A percentile compares a stretch with the other conserved stretches of the same genome.
Evolutionary conservation across 129 eudicot genomes (phyloP).

Genomic region (Helichrysum umbraculigerum): DNA sequence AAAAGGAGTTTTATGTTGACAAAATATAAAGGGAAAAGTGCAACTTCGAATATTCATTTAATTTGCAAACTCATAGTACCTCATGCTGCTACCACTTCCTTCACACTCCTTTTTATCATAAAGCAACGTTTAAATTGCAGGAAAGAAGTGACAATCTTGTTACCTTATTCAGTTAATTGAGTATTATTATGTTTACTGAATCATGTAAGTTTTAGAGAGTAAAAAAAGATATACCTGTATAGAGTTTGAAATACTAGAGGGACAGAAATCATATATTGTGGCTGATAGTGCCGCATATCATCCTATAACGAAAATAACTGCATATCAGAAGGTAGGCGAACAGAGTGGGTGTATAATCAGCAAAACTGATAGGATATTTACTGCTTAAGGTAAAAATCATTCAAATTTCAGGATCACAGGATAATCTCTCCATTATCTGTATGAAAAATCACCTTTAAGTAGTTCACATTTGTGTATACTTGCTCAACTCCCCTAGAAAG

Average conservation of each 20-base stretch:
- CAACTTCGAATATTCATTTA: neutral
- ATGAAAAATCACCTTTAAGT: constrained; percentile 60
- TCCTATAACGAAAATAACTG: constrained; percentile 55
- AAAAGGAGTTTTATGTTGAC: neutral
- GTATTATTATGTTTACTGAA: neutral
- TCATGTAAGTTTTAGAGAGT: neutral
- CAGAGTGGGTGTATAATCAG: constrained; percentile 12
- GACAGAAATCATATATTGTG: constrained; percentile 84
- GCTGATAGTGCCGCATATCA: constrained; percentile 81
- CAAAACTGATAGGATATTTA: constrained; percentile 12
- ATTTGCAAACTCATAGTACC: neutral
- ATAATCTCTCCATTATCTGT: constrained; percentile 14
- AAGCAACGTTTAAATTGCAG: neutral
- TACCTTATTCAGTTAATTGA: neutral
- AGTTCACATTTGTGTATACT: constrained; percentile 72
- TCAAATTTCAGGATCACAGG: constrained; percentile 8
- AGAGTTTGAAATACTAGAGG: constrained; percentile 90
- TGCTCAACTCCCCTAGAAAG: constrained; percentile 74
- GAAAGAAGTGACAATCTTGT: neutral
- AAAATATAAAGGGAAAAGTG: neutral
- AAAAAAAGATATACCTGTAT: constrained; percentile 58
- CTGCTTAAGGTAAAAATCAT: neutral
- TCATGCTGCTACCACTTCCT: neutral
- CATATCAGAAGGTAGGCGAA: constrained; percentile 20
- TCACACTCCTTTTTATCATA: neutral